phyloP scores from a whole-genome alignment of 2,329 filamentous ascomycete genomes.

The Teratosphaeria pseudoeucalypti region DNA sequence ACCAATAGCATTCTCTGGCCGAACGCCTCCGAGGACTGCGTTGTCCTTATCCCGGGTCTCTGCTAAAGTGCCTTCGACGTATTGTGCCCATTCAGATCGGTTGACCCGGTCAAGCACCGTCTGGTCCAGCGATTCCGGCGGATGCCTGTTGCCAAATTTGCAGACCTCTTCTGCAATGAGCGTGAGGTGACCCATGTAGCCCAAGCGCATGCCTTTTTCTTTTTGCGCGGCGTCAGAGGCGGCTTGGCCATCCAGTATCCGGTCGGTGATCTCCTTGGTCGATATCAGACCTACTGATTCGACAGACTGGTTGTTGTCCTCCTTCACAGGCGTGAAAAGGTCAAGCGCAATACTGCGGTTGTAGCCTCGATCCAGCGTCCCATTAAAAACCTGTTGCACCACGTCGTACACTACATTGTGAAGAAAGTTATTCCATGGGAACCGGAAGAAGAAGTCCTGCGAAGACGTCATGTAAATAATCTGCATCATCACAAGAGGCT shows the following conservation, averaged over 20 bases:
- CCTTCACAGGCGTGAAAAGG: constrained; percentile 48
- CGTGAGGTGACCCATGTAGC: constrained; percentile 97
- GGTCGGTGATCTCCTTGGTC: constrained; percentile 75
- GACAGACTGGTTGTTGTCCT: constrained; percentile 2
- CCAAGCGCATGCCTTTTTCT: constrained; percentile 78
- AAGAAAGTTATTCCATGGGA: constrained; percentile 98
- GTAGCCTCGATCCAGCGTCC: constrained; percentile 90
- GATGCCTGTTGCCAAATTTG: constrained; percentile 92
- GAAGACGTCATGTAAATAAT: constrained; percentile 3
- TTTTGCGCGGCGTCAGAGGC: constrained; percentile 77
- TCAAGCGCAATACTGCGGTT: constrained; percentile 85
- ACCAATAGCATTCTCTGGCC: constrained; percentile 79
- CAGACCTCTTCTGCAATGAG: constrained; percentile 97
- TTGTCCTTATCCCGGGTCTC: constrained; percentile 95
- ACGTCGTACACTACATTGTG: constrained; percentile 99
- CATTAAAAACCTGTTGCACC: constrained; percentile 97
- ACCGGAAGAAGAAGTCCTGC: constrained; percentile 93
- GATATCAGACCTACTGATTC: constrained; percentile 36
- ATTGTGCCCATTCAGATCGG: constrained; percentile 83
- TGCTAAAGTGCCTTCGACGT: constrained; percentile 84
- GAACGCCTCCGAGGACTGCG: constrained; percentile 90
- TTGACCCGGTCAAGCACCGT: constrained; percentile 79
- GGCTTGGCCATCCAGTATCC: constrained; percentile 83
- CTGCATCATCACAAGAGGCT: background rate
- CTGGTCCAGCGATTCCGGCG: constrained; percentile 75